Base-by-base conservation (phyloP, 164 flowering plant species). In the Magnolia kwangsiensis region DNA sequence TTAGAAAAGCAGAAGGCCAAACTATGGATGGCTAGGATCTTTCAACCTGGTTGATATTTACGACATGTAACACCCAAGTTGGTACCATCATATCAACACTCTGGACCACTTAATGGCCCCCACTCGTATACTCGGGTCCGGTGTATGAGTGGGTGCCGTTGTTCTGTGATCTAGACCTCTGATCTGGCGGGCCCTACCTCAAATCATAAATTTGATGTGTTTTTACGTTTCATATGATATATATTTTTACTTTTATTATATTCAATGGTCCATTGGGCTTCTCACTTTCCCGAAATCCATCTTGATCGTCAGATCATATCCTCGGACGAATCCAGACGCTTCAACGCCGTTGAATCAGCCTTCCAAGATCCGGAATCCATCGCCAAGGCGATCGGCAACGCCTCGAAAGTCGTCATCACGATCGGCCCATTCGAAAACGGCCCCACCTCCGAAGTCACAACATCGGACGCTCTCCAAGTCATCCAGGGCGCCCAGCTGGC, bases 381-480 rank as follows among this genome's bases (percentile, higher is more conserved):
- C 10, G 99, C 99, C 11, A 92, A 91, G 73, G 93, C 97, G 1
- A 94, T 94, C 18, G 97, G 97, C 6, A 96, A 92, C 64, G 99
- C 99, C n/a, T 78, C 87, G 82, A 96, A 96, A 78, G 97, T 90
- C 1, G 99, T 96, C 1, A 95, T 96, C 59, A 96, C 99, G 1
- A 83, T 94, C 31, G 96, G 99, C 11, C 86, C 89, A 0, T 68
- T 78, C 0, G 99, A 96, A 79, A 84, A 91, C 61, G 98, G 97
- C 8, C 91, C 97, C 0, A 31, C 83, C 7, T 11, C 84, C 0
- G 88, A 76, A 29, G 93, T 92, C 69, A 84, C 92, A 65, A 76
- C 91, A 0, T 23, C 80, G 7, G 92, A 94, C 68, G 99, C 99
- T 37, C 71, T 90, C 58, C 88, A 83, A 77, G 92, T 96, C 13